Evolutionary conservation across 1,284 basidiomycete genomes (phyloP).

Genomic region (Ganoderma meredithae): DNA sequence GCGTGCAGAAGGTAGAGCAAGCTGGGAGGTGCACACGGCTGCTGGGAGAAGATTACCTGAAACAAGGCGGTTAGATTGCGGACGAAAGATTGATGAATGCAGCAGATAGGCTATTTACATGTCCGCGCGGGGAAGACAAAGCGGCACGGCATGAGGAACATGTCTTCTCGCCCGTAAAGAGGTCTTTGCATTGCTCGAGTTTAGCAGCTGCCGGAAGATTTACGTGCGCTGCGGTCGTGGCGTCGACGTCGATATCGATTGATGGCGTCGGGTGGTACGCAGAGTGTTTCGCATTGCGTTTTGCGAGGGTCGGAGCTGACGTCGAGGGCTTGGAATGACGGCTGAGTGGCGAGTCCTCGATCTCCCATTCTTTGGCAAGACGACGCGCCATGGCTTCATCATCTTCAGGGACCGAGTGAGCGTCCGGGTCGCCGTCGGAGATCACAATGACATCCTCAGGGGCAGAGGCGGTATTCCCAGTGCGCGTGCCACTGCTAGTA

Average conservation of each 20-base stretch:
- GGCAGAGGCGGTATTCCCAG: slow-evolving; percentile 3
- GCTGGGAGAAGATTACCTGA: slow-evolving; percentile 51
- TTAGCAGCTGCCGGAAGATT: slow-evolving; percentile 12
- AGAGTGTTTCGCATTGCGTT: slow-evolving; percentile 20
- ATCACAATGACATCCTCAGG: slow-evolving; percentile 28
- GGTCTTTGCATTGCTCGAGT: slow-evolving; percentile 23
- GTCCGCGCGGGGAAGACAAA: slow-evolving; percentile 30
- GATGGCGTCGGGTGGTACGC: neutral
- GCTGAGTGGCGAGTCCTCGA: slow-evolving; percentile 26
- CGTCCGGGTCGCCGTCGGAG: slow-evolving; percentile 29
- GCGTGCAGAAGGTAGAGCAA: slow-evolving; percentile 52
- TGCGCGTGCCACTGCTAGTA: neutral
- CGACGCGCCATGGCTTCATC: slow-evolving; percentile 49
- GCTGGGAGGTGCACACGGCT: slow-evolving; percentile 41
- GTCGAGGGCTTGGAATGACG: neutral
- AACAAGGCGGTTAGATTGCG: neutral
- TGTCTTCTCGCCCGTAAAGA: slow-evolving; percentile 27
- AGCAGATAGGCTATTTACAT: slow-evolving; percentile 23
- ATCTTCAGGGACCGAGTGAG: slow-evolving; percentile 31
- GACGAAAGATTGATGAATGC: neutral
- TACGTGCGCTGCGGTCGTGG: neutral
- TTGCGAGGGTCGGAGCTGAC: neutral
- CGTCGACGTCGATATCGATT: neutral
- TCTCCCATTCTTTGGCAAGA: slow-evolving; percentile 49
- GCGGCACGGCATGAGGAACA: slow-evolving; percentile 27